Evolutionary conservation across 2,329 filamentous ascomycete species (phyloP).

Genomic region (Chalaropsis ovoidea): DNA sequence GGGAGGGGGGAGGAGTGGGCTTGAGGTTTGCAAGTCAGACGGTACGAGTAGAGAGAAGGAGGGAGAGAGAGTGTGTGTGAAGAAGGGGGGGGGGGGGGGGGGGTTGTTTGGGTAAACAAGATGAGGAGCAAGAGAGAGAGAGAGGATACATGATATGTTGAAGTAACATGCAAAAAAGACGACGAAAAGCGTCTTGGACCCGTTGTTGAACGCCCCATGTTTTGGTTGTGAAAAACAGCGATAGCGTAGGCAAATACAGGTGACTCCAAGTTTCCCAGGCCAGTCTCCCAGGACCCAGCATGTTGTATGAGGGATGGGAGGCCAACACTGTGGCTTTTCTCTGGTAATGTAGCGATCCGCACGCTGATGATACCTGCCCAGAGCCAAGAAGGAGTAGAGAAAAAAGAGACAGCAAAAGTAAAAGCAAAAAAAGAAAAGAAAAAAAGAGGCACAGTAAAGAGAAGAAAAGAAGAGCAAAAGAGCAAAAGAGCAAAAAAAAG

Average conservation of each 20-base stretch:
- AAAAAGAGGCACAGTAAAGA: neutral
- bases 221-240: constrained; percentile 82
- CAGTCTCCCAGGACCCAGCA: constrained; percentile 40
- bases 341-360: constrained; percentile 26
- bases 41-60: neutral
- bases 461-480: neutral
- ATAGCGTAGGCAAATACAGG: constrained; percentile 54
- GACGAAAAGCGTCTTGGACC: constrained; percentile 56
- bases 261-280: constrained; percentile 48
- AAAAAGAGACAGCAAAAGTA: neutral
- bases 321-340: constrained; percentile 27
- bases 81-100: constrained; percentile 10
- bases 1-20: neutral
- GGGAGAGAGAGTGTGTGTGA: neutral
- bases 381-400: constrained; percentile 25
- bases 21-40: neutral
- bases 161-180: constrained; percentile 34
- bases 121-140: constrained; percentile 28
- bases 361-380: constrained; percentile 24
- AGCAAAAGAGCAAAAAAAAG: neutral
- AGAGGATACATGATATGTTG: constrained; percentile 28
- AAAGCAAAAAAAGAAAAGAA: neutral
- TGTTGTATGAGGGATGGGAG: constrained; percentile 55
- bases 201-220: constrained; percentile 68
- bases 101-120: constrained; percentile 25